Base-by-base conservation (phyloP, 768 basidiomycete species). In the Boletellus sp. region DNA sequence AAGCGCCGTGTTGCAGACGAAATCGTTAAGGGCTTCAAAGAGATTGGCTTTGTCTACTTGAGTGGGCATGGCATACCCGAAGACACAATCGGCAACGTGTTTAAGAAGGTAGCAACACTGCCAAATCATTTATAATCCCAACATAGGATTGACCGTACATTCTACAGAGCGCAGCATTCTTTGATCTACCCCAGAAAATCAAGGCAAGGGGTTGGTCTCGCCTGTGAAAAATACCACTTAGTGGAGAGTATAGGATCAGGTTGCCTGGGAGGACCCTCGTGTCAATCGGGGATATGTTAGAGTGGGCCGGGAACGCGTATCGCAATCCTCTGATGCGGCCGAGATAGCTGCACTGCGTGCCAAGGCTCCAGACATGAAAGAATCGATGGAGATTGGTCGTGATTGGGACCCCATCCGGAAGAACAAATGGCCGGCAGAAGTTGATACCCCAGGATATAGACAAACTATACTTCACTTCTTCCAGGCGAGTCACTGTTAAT, bases 301-400 rank as follows among this genome's bases (percentile, higher is more conserved):
- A 54, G 72, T 87, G 34, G 91, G 91, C 16, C 79, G 91, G 17
- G 92, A 94, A 65, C 84, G 85, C 32, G 85, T 90, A 24, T 88
- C 87, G 0, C 85, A 87, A 52, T 83, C 84, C 20, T 71, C 76
- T 28, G 80, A 90, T 66, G 75, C 81, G 10, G 67, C 74, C 16
- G 89, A 90, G 70, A 92, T 94, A 57, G 85, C 83, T 39, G 66
- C 75, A 38, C 70, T 93, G 19, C 82, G 91, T n/a, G 73, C 70
- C 50, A 82, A 80, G 51, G 82, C 90, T 0, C 90, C 91, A 0
- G 90, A 91, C 62, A 81, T 70, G 69, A 90, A 91, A 67, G 90
- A 94, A 66, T 74, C 81, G 8, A 90, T 94, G 83, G 90, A 94
- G 66, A 92, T 94, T 39, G 90, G 92, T 28, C 77, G 86, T 24